phyloP scores from a whole-genome alignment of 345 rosid species.

The Gossypium rotundifolium region DNA sequence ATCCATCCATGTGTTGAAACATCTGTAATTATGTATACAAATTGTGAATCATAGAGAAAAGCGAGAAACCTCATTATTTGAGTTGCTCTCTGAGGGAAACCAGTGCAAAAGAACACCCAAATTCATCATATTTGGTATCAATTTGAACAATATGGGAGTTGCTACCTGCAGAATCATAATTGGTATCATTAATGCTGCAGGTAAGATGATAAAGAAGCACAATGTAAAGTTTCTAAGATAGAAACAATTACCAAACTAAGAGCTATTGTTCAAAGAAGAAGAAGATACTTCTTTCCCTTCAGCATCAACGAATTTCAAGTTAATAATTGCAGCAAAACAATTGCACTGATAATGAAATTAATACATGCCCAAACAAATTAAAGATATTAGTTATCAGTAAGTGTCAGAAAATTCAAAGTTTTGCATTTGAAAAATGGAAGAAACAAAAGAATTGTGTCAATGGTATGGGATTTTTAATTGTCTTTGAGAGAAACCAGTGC shows the following conservation, averaged over 20 bases:
- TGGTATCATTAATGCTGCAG: slow-evolving; percentile 11
- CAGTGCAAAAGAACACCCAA: slow-evolving; percentile 76
- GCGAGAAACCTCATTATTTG: slow-evolving; percentile 13
- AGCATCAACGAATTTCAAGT: slow-evolving; percentile 17
- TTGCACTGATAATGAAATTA: neutral
- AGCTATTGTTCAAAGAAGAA: slow-evolving; percentile 95
- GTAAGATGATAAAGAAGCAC: neutral
- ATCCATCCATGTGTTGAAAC: neutral
- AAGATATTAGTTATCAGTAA: neutral
- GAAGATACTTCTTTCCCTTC: slow-evolving; percentile 98
- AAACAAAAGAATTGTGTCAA: neutral
- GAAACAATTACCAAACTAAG: slow-evolving; percentile 60
- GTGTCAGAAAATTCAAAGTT: neutral
- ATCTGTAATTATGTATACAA: neutral
- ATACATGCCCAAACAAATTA: slow-evolving; percentile 13
- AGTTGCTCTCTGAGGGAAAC: slow-evolving; percentile 66
- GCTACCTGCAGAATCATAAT: slow-evolving; percentile 53
- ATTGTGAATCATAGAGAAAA: neutral
- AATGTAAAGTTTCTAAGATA: neutral
- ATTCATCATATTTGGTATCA: slow-evolving; percentile 78
- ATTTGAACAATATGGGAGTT: slow-evolving; percentile 80
- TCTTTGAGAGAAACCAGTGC: too few species aligned
- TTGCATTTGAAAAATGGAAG: neutral
- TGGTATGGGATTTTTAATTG: neutral
- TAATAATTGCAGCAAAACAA: neutral